Evolutionary conservation across 495 filamentous ascomycete genomes (phyloP).

Genomic region (Trichoderma erinaceum): DNA sequence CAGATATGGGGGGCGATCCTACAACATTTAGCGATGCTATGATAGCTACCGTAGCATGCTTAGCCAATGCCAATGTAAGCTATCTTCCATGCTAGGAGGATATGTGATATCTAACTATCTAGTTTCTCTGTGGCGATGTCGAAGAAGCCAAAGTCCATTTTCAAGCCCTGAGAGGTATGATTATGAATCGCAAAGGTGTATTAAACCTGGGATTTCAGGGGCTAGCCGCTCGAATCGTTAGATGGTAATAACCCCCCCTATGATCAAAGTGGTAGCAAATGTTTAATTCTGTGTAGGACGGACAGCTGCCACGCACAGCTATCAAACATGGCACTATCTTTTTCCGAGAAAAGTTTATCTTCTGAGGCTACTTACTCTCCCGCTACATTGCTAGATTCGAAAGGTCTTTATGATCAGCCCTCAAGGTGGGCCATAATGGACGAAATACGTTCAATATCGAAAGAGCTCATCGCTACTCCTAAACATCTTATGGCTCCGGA

Average conservation of each 20-base stretch:
- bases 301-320: not conserved
- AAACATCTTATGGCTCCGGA: not conserved
- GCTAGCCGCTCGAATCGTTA: not conserved
- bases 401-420: not conserved
- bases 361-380: not conserved
- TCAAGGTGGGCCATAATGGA: not conserved
- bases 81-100: not conserved
- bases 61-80: not conserved
- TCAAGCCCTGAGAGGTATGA: not conserved
- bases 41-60: not conserved
- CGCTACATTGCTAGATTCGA: not conserved
- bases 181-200: not conserved
- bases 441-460: not conserved
- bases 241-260: not conserved
- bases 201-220: not conserved
- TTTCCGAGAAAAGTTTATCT: not conserved
- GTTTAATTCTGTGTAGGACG: not conserved
- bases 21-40: not conserved
- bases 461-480: not conserved
- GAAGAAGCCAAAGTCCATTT: not conserved
- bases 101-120: not conserved
- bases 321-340: not conserved
- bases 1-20: not conserved
- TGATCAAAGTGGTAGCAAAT: not conserved
- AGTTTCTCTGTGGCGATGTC: not conserved